Conservation (phyloP, 1,284 basidiomycete species). For the Cystobasidiaceae sp. region DNA sequence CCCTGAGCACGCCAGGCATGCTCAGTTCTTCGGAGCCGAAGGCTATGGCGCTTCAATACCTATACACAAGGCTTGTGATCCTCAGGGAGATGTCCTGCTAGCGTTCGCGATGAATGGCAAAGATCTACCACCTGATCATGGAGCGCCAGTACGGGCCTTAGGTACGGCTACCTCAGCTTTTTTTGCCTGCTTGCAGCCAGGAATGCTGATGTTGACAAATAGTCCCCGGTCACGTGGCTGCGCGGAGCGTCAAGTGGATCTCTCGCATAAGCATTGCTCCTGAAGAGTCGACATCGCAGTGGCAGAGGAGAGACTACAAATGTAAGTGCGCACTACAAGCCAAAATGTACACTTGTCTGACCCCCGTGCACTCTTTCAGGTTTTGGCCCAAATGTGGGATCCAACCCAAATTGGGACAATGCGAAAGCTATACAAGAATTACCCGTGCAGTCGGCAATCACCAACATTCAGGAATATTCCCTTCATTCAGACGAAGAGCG, state of each 20-base stretch:
- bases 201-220: no score
- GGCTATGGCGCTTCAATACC: slow-evolving; percentile 29
- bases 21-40: slow-evolving; percentile 23
- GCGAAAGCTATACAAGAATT: slow-evolving; percentile 24
- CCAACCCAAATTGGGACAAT: slow-evolving; percentile 16
- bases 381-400: slow-evolving; percentile 24
- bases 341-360: no score
- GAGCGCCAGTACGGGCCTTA: slow-evolving; percentile 23
- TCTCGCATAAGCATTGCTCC: slow-evolving; percentile 16
- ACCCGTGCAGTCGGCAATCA: slow-evolving; percentile 26
- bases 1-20: slow-evolving; percentile 24
- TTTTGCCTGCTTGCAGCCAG: neutral
- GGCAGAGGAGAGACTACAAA: slow-evolving; percentile 30
- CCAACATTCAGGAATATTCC: slow-evolving; percentile 16
- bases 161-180: neutral
- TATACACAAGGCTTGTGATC: slow-evolving; percentile 27
- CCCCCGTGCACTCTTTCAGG: no score
- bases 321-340: no score
- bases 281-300: slow-evolving; percentile 26
- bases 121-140: slow-evolving; percentile 21
- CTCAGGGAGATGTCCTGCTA: slow-evolving; percentile 16
- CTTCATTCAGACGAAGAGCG: slow-evolving; percentile 26
- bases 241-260: slow-evolving; percentile 25
- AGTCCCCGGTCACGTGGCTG: slow-evolving; percentile 27
- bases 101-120: slow-evolving; percentile 26